These are phyloP conservation scores for Erythrophleum ivorense DNA, from an alignment of 331 rosid species.

Conservation along the genomic window DNA sequence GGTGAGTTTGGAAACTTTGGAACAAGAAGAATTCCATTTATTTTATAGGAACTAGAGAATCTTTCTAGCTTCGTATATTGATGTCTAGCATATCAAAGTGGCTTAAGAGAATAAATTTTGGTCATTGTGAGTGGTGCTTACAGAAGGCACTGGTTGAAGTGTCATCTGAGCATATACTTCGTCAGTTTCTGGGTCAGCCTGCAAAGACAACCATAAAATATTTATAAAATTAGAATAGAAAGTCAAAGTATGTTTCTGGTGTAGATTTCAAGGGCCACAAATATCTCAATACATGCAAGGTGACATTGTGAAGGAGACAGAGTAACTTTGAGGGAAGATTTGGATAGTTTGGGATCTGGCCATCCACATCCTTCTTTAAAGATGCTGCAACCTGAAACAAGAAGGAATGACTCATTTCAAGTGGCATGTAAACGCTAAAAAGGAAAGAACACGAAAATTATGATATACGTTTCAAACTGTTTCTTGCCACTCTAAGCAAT, in stretches of 20 bases:
- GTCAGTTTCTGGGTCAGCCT: conserved; percentile 88
- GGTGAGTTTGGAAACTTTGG: neutral
- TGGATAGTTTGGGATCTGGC: conserved; percentile 74
- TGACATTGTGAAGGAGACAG: conserved; percentile 75
- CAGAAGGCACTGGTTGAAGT: conserved; percentile 69
- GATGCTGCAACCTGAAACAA: conserved; percentile 81
- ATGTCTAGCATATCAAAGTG: neutral
- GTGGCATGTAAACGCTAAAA: neutral
- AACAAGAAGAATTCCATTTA: neutral
- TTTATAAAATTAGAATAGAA: neutral
- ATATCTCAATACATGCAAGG: conserved; percentile 61
- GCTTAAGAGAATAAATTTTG: neutral
- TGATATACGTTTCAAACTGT: neutral
- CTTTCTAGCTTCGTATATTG: neutral
- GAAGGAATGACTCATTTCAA: conserved; percentile 33
- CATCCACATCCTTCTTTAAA: conserved; percentile 73
- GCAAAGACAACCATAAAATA: conserved; percentile 32
- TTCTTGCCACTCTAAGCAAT: neutral
- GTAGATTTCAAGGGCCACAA: neutral
- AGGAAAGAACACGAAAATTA: neutral
- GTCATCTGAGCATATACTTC: conserved; percentile 90
- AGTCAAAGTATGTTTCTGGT: neutral
- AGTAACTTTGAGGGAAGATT: conserved; percentile 73
- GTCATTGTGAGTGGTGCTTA: conserved; percentile 47
- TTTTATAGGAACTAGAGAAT: neutral